phyloP scores from a whole-genome alignment of 768 basidiomycete species.

The Termitomyces eurrhizus region DNA sequence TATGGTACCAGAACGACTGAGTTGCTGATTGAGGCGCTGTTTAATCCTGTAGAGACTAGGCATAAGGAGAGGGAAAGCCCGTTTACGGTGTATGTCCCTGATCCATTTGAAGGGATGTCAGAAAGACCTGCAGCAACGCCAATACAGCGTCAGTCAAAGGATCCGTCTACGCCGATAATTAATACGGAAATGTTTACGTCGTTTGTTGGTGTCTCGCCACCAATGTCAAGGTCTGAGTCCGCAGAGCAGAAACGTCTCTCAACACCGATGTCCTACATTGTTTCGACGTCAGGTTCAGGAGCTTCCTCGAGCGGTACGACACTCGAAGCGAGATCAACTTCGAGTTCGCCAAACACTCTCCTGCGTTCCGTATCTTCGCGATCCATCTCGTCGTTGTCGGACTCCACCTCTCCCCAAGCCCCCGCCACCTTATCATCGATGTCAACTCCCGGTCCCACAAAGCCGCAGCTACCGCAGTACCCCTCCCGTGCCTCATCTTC shows the following conservation, averaged over 20 bases:
- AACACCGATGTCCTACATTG: not conserved
- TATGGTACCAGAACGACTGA: conserved; percentile 66
- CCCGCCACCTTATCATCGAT: not conserved
- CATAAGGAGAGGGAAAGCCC: conserved; percentile 35
- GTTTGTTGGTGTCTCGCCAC: conserved; percentile 1
- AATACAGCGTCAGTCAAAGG: not conserved
- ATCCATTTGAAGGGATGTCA: not conserved
- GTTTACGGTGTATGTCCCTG: conserved; percentile 37
- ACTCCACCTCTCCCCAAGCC: not conserved
- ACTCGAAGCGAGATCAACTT: not conserved
- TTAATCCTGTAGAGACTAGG: conserved; percentile 62
- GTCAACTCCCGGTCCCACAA: not conserved
- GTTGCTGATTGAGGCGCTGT: conserved; percentile 72
- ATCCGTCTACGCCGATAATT: not conserved
- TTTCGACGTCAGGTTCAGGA: not conserved
- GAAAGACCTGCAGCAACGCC: conserved; percentile 5
- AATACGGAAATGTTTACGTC: not conserved
- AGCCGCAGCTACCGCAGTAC: not conserved
- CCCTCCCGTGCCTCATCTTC: not conserved
- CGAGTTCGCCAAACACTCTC: not conserved
- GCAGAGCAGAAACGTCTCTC: not conserved
- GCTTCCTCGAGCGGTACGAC: not conserved
- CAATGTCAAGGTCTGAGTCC: conserved; percentile 5
- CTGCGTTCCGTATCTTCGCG: not conserved
- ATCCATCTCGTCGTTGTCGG: not conserved